Percentiles rank a stretch among this genome's conserved stretches.
Conservation (phyloP, 306 rosid genomes). For the Cucumis cinereus region DNA sequence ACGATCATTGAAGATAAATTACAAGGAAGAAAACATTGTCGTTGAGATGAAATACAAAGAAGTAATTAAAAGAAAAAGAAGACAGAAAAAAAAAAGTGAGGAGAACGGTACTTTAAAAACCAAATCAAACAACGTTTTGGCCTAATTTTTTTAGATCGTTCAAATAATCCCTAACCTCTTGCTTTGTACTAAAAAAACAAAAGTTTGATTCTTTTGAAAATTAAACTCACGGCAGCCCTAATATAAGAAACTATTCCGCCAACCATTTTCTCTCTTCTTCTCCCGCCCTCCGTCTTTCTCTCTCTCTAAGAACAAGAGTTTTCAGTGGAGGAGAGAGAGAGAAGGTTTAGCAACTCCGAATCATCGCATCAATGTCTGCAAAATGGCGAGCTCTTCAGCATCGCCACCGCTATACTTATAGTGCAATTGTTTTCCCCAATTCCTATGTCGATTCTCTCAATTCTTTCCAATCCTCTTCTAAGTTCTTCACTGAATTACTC, state of each 20-base stretch:
- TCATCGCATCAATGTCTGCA: slow-evolving; percentile 46
- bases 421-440: slow-evolving; percentile 58
- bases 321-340: neutral
- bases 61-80: too few species aligned
- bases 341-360: neutral
- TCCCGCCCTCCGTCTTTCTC: neutral
- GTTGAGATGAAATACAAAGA: too few species aligned
- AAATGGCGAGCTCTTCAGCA: slow-evolving; percentile 98
- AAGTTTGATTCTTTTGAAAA: neutral
- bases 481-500: slow-evolving; percentile 30
- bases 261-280: neutral
- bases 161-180: too few species aligned
- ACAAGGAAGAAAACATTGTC: too few species aligned
- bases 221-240: neutral
- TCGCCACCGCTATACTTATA: slow-evolving; percentile 92
- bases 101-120: too few species aligned
- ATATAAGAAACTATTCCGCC: neutral
- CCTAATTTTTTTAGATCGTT: too few species aligned
- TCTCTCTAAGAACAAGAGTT: neutral
- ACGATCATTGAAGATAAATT: too few species aligned
- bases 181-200: neutral
- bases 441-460: slow-evolving; percentile 28
- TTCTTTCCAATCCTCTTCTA: slow-evolving; percentile 18
- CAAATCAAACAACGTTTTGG: too few species aligned
- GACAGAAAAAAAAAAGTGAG: too few species aligned